Evolutionary conservation across 352 stramenopile genomes (phyloP).

Genomic region (Phytophthora podocarpi): DNA sequence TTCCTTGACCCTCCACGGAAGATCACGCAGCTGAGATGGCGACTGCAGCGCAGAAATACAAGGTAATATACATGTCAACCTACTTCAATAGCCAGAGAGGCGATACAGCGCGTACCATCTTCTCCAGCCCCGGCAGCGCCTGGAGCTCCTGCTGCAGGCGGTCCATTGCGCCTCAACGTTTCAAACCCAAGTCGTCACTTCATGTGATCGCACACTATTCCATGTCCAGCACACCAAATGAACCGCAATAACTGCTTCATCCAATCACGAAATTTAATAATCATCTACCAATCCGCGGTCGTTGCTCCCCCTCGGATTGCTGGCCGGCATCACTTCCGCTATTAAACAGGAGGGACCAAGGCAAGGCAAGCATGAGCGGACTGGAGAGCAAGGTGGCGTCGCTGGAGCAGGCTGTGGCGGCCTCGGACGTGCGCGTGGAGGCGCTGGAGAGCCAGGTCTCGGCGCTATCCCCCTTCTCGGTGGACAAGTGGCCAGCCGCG

Average conservation of each 20-base stretch:
- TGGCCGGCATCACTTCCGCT: constrained; percentile 14
- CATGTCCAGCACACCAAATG: background rate
- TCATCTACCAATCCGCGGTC: background rate
- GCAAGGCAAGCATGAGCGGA: constrained; percentile 37
- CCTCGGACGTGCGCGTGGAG: constrained; percentile 29
- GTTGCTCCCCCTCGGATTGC: constrained; percentile 20
- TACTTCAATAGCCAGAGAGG: background rate
- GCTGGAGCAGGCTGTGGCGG: constrained; percentile 34
- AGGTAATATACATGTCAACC: background rate
- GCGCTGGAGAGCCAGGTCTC: constrained; percentile 26
- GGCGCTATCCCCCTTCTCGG: constrained; percentile 31
- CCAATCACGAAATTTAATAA: background rate
- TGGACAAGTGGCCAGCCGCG: constrained; percentile 90
- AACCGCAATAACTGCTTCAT: background rate
- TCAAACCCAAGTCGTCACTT: too few species aligned
- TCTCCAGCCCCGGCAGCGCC: constrained; percentile 36
- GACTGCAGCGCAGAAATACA: constrained; percentile 27
- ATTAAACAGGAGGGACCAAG: background rate
- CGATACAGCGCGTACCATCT: constrained; percentile 27
- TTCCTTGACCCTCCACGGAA: constrained; percentile 59
- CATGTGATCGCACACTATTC: too few species aligned
- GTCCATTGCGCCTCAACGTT: constrained; percentile 30
- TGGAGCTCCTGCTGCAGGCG: constrained; percentile 39
- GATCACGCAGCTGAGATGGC: constrained; percentile 45
- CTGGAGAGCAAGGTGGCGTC: constrained; percentile 39